These are phyloP conservation scores for Mycena amicta DNA, from an alignment of 768 basidiomycete species.

Conservation along the genomic window DNA sequence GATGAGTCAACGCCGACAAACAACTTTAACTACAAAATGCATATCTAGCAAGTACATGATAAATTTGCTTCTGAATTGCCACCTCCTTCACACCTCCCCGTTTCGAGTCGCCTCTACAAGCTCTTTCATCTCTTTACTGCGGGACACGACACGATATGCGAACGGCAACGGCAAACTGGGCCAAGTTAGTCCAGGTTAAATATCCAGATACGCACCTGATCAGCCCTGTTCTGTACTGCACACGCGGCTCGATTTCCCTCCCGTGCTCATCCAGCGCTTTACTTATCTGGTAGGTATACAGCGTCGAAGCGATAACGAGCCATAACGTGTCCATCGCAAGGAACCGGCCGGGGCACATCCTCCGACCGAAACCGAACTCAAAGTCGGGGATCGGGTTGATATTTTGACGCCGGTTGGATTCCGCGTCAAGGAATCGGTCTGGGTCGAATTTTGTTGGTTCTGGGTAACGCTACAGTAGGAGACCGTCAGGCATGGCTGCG, in stretches of 20 bases:
- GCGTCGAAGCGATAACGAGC: conserved; percentile 47
- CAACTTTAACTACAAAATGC: too few relatives aligned
- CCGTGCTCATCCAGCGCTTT: conserved; percentile 41
- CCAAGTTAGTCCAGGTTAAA: too few relatives aligned
- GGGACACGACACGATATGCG: too few relatives aligned
- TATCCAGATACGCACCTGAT: conserved; percentile 43
- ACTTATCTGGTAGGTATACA: conserved; percentile 43
- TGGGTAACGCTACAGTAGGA: conserved; percentile 41
- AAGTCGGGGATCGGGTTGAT: conserved; percentile 19
- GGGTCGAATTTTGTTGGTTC: conserved; percentile 53
- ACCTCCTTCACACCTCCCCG: too few relatives aligned
- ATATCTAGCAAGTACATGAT: too few relatives aligned
- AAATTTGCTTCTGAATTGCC: too few relatives aligned
- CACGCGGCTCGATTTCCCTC: conserved; percentile 29
- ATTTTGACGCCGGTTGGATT: conserved; percentile 7
- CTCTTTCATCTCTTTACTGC: too few relatives aligned
- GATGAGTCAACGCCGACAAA: too few relatives aligned
- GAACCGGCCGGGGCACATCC: conserved; percentile 50
- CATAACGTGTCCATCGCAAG: conserved; percentile 48
- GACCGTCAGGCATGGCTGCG: too few relatives aligned
- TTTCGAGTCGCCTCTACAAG: too few relatives aligned
- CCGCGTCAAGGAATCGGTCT: conserved; percentile 43
- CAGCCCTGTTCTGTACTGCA: conserved; percentile 45
- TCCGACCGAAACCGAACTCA: conserved; percentile 17
- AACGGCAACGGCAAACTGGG: too few relatives aligned